Percentiles rank a stretch among this genome's conserved stretches.
Evolutionary conservation across 352 stramenopile genomes (phyloP).

Genomic region (Globisporangium lucens): DNA sequence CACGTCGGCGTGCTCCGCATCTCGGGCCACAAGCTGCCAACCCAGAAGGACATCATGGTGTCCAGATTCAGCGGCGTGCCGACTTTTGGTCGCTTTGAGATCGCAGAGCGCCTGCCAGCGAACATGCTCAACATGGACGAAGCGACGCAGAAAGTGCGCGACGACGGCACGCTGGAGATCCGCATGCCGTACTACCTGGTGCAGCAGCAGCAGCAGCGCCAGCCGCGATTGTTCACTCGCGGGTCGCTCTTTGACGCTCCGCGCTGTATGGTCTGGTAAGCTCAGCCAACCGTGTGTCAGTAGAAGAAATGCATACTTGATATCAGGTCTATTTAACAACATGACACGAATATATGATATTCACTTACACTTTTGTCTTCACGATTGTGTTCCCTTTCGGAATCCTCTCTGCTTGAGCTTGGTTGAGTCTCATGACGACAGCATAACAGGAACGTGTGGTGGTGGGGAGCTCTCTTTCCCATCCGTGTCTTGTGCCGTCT

Average conservation of each 20-base stretch:
- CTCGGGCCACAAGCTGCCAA: conserved; percentile 49
- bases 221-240: neutral
- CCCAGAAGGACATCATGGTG: conserved; percentile 52
- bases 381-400: neutral
- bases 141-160: neutral
- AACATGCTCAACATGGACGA: conserved; percentile 1
- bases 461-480: neutral
- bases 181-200: conserved; percentile 39
- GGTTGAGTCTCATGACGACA: neutral
- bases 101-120: conserved; percentile 46
- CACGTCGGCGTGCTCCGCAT: conserved; percentile 18
- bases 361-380: neutral
- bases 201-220: neutral
- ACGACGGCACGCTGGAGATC: conserved; percentile 53
- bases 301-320: neutral
- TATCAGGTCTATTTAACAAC: conserved; percentile 1
- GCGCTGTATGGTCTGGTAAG: conserved; percentile 6
- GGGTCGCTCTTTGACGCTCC: neutral
- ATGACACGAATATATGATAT: neutral
- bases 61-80: conserved; percentile 48
- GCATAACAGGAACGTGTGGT: neutral
- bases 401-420: neutral
- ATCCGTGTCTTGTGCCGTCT: neutral
- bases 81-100: conserved; percentile 68
- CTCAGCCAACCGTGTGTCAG: neutral